Percentiles rank a stretch among this genome's conserved stretches.
Conservation (phyloP, 2,329 filamentous ascomycete genomes). For the Fusarium penzigii region DNA sequence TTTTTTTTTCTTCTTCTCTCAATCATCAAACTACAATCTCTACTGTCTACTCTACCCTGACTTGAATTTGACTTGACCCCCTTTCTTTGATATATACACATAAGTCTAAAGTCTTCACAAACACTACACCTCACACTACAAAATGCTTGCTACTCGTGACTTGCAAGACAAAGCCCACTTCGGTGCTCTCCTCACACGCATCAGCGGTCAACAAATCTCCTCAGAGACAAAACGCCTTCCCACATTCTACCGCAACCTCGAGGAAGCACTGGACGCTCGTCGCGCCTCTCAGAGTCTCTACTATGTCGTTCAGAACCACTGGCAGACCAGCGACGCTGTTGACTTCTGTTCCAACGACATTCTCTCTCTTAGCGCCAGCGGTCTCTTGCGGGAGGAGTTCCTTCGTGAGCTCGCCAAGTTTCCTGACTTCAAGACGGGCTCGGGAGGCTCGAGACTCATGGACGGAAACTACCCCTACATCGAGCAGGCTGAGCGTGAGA, state of each 20-base stretch:
- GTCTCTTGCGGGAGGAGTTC: constrained; percentile 47
- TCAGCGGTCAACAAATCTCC: too few relatives aligned
- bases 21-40: too few relatives aligned
- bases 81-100: too few relatives aligned
- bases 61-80: too few relatives aligned
- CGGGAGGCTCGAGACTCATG: constrained; percentile 61
- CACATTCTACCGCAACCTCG: constrained; percentile 30
- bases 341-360: constrained; percentile 71
- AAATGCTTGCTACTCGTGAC: too few relatives aligned
- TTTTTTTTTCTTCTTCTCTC: too few relatives aligned
- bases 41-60: too few relatives aligned
- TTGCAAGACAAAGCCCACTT: too few relatives aligned
- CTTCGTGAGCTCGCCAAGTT: constrained; percentile 47
- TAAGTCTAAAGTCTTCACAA: too few relatives aligned
- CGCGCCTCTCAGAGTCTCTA: constrained; percentile 22
- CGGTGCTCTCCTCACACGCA: too few relatives aligned
- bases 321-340: constrained; percentile 1
- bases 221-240: background rate
- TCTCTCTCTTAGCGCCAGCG: constrained; percentile 55
- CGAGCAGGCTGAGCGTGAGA: constrained; percentile 54
- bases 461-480: constrained; percentile 66
- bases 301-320: constrained; percentile 21
- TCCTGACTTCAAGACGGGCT: constrained; percentile 44
- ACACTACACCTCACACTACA: too few relatives aligned
- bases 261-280: constrained; percentile 32